Base-by-base conservation (phyloP, 495 filamentous ascomycete genomes). In the Lepraria neglecta region DNA sequence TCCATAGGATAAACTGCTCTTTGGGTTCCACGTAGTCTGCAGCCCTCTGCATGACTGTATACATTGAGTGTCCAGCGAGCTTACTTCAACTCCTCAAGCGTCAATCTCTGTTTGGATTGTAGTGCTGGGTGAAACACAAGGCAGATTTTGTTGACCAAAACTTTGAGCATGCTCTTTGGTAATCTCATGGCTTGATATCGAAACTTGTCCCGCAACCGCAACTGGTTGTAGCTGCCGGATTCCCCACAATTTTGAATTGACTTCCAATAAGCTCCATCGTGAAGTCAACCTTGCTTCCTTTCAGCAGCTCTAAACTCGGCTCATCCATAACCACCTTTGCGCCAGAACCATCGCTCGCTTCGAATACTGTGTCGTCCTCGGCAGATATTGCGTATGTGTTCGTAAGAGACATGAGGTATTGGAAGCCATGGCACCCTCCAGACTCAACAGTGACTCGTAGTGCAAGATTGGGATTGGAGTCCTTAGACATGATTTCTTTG, bases 141-240 rank as follows among this genome's bases (percentile, higher is more conserved):
- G 17, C 17, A 21, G 48, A 21, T 28, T 30, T 17, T 2, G 30
- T 17, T 51, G 28, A 51, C 27, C 10, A 19, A 33, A 35, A 0
- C 9, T 53, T 6, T 33, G 28, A 35, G 19, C 31, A 19, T 19
- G 19, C 21, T 53, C n/a, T 28, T 33, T n/a, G 12, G 21, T 38
- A 38, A 7, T 38, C 7, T 77, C 65, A 82, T 67, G 73, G 71
- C 70, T 88, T 89, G 66, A 97, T 90, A 78, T 98, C 94, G 75
- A 98, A 98, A 71, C 94, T 97, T 19, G 94, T 96, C 27, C 94
- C 94, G 77, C 95, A 98, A 0, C 94, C 94, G 80, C 94, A 98
- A 72, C 89, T 96, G 75, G 91, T 96, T 45, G 84, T 89, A 11
- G 95, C 94, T 31, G 83, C 73, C 0, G 95, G 94, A 69, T 96